phyloP scores from a whole-genome alignment of 768 basidiomycete genomes.

The Pisolithus sp. region DNA sequence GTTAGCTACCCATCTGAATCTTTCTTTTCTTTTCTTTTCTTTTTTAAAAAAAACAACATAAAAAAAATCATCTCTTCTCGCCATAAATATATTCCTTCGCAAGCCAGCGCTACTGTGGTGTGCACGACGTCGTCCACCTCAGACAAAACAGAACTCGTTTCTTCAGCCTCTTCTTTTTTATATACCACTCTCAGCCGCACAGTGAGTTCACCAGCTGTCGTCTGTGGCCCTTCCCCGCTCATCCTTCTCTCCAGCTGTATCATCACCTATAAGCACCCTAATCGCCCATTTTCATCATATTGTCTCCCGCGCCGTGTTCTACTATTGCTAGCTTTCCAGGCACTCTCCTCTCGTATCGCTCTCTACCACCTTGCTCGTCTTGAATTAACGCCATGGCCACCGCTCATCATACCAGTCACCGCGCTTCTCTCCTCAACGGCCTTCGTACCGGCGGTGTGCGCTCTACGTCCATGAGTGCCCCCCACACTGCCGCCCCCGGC shows the following conservation, averaged over 20 bases:
- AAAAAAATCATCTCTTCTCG: constrained; percentile 3
- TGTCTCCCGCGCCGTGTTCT: constrained; percentile 13
- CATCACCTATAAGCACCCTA: constrained; percentile 12
- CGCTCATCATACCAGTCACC: constrained; percentile 42
- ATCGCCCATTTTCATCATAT: constrained; percentile 25
- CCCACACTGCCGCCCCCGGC: constrained; percentile 62
- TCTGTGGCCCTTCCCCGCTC: not conserved
- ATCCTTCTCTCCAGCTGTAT: constrained; percentile 8
- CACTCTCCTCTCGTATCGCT: constrained; percentile 9
- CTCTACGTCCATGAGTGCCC: constrained; percentile 51
- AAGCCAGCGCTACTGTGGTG: constrained; percentile 1
- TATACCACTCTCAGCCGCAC: constrained; percentile 11
- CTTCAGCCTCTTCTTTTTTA: constrained; percentile 6
- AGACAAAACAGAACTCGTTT: constrained; percentile 1
- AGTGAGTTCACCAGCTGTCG: constrained; percentile 1
- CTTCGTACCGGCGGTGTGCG: constrained; percentile 89
- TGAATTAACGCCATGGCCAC: constrained; percentile 34
- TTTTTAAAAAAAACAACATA: constrained; percentile 3
- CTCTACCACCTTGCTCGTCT: constrained; percentile 11
- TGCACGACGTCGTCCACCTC: constrained; percentile 3
- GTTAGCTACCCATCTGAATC: constrained; percentile 7
- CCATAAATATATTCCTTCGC: constrained; percentile 16
- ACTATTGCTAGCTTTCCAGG: constrained; percentile 10
- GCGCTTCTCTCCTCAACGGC: constrained; percentile 81
- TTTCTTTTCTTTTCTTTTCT: too few relatives aligned